These are phyloP conservation scores for Colletotrichum cordylinicola DNA, from an alignment of 2,329 filamentous ascomycete species.

Conservation along the genomic window DNA sequence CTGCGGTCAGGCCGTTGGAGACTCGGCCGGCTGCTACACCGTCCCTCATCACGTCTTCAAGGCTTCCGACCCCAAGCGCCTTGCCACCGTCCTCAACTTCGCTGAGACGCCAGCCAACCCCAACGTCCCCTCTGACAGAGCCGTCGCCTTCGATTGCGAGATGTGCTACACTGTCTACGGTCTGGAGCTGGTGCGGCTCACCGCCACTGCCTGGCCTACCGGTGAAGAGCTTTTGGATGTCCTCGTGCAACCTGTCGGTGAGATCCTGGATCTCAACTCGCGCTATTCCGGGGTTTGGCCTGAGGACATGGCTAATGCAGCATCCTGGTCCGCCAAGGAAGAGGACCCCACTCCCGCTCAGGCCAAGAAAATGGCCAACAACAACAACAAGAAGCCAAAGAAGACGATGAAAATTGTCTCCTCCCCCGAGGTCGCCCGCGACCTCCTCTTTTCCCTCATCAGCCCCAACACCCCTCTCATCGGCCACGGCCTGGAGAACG, in stretches of 20 bases:
- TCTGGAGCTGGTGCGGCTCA: constrained; percentile 88
- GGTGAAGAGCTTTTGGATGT: constrained; percentile 81
- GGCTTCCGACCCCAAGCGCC: constrained; percentile 73
- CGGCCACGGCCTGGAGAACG: constrained; percentile 94
- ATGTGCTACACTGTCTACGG: constrained; percentile 95
- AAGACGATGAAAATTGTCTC: constrained; percentile 73
- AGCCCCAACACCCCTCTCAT: constrained; percentile 82
- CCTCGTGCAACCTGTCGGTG: constrained; percentile 82
- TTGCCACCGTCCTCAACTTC: constrained; percentile 83
- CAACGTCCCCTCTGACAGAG: constrained; percentile 55
- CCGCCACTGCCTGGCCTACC: constrained; percentile 85
- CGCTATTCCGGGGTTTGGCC: constrained; percentile 87
- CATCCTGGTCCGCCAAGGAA: constrained; percentile 52
- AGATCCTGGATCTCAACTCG: constrained; percentile 89
- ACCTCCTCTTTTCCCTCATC: constrained; percentile 78
- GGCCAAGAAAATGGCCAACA: constrained; percentile 23
- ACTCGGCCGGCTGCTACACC: constrained; percentile 76
- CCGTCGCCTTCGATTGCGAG: constrained; percentile 92
- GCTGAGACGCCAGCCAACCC: constrained; percentile 75
- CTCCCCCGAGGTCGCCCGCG: constrained; percentile 76
- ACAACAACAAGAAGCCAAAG: constrained; percentile 28
- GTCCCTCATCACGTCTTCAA: constrained; percentile 86
- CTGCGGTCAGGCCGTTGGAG: constrained; percentile 77
- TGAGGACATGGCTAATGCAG: constrained; percentile 75
- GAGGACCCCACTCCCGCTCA: constrained; percentile 21